A percentile compares a stretch with the other conserved stretches of the same genome.
phyloP scores from a whole-genome alignment of 352 stramenopile genomes.

The Elongisporangium anandrum region DNA sequence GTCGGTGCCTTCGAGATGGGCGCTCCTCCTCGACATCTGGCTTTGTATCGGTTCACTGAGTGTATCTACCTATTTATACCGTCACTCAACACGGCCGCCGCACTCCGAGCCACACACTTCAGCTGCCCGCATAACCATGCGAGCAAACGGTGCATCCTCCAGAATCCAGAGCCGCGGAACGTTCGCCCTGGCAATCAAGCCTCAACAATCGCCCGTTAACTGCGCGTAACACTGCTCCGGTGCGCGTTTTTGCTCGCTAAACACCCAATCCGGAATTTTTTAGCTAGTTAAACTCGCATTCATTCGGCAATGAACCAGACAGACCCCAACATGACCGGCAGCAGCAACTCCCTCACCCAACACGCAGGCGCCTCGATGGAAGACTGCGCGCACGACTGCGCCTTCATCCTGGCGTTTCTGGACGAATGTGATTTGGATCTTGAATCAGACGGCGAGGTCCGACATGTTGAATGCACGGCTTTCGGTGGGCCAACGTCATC shows the following conservation, averaged over 20 bases:
- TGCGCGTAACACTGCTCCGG: background rate
- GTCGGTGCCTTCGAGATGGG: background rate
- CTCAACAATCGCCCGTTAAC: background rate
- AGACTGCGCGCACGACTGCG: background rate
- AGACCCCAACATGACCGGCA: background rate
- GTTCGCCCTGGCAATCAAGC: background rate
- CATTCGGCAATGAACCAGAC: background rate
- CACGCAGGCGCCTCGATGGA: background rate
- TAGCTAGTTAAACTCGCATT: background rate
- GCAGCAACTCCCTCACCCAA: background rate
- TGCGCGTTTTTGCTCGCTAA: background rate
- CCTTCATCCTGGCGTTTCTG: background rate
- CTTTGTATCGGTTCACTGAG: background rate
- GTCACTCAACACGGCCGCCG: background rate
- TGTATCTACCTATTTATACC: background rate
- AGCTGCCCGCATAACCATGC: background rate
- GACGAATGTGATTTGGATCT: background rate
- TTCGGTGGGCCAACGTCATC: background rate
- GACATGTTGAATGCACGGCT: background rate
- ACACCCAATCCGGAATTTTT: background rate
- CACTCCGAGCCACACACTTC: background rate
- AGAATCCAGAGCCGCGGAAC: background rate
- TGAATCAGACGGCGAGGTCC: background rate
- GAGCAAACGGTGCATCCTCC: background rate
- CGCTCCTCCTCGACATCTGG: background rate